phyloP scores from a whole-genome alignment of 352 stramenopile species.

The Phytophthora fragariaefolia region DNA sequence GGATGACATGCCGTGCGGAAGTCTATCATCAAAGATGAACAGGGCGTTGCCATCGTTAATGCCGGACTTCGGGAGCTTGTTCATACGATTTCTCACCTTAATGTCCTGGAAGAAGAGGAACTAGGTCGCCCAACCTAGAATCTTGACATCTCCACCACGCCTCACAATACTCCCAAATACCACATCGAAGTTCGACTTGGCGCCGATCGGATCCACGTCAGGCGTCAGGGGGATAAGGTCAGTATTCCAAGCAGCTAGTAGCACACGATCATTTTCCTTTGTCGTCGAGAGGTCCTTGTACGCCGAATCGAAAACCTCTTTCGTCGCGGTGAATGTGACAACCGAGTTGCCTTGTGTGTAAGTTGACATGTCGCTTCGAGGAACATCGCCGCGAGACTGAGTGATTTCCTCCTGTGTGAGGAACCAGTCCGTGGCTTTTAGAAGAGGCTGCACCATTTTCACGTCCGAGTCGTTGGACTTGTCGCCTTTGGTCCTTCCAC shows the following conservation, averaged over 20 bases:
- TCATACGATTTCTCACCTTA: conserved; percentile 47
- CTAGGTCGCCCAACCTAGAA: conserved; percentile 62
- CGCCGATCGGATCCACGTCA: conserved; percentile 24
- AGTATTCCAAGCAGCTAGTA: conserved; percentile 55
- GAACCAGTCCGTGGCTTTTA: conserved; percentile 66
- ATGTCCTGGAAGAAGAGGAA: conserved; percentile 51
- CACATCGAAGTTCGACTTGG: conserved; percentile 45
- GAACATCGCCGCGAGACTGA: conserved; percentile 40
- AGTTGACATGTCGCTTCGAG: conserved; percentile 43
- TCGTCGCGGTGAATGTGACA: conserved; percentile 44
- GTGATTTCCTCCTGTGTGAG: conserved; percentile 61
- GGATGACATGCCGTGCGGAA: conserved; percentile 39
- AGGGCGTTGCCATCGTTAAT: conserved; percentile 29
- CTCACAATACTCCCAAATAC: conserved; percentile 39
- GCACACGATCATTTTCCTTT: conserved; percentile 33
- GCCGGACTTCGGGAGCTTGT: conserved; percentile 29
- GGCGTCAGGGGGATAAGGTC: conserved; percentile 51
- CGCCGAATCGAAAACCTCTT: conserved; percentile 52
- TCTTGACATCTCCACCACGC: conserved; percentile 47
- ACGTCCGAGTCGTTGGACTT: conserved; percentile 11
- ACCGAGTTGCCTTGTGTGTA: conserved; percentile 49
- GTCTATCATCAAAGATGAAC: conserved; percentile 60
- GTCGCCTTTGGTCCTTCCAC: not conserved
- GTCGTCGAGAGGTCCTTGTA: conserved; percentile 47
- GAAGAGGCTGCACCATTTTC: conserved; percentile 41